These are phyloP conservation scores for Dothideomycetes sp. DNA, from an alignment of 2,329 filamentous ascomycete species.

Conservation along the genomic window DNA sequence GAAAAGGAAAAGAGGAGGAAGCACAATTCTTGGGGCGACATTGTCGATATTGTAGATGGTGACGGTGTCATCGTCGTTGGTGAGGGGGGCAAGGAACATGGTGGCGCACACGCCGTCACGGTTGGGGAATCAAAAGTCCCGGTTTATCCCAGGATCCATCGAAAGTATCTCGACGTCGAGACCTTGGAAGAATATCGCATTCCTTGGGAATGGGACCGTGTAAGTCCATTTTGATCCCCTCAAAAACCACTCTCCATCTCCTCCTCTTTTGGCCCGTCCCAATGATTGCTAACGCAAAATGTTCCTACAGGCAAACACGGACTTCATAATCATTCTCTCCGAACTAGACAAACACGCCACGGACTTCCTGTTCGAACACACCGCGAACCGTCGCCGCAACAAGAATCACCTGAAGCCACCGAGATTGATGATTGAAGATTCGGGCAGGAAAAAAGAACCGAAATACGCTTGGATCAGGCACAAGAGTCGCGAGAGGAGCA, in stretches of 20 bases:
- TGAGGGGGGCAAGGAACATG: not conserved
- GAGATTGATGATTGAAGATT: conserved; percentile 3
- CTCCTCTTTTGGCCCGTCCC: not conserved
- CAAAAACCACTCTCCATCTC: not conserved
- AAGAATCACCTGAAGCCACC: no score
- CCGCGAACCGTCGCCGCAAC: conserved; percentile 35
- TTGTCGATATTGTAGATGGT: not conserved
- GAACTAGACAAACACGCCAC: conserved; percentile 41
- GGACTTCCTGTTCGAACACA: conserved; percentile 43
- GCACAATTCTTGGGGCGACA: not conserved
- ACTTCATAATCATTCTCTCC: conserved; percentile 42
- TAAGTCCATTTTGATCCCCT: no score
- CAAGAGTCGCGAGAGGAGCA: conserved; percentile 4
- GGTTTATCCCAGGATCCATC: conserved; percentile 40
- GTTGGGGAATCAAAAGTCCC: conserved; percentile 21
- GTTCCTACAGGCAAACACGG: conserved; percentile 29
- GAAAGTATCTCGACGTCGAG: conserved; percentile 36
- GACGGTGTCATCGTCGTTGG: no score
- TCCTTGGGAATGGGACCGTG: conserved; percentile 39
- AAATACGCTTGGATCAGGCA: conserved; percentile 5
- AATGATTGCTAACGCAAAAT: not conserved
- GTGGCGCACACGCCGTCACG: not conserved
- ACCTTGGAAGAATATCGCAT: conserved; percentile 41
- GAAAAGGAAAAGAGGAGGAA: conserved; percentile 16
- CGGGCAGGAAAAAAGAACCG: not conserved